These are phyloP conservation scores for Bretziella fagacearum DNA, from an alignment of 2,329 filamentous ascomycete species.

Conservation along the genomic window DNA sequence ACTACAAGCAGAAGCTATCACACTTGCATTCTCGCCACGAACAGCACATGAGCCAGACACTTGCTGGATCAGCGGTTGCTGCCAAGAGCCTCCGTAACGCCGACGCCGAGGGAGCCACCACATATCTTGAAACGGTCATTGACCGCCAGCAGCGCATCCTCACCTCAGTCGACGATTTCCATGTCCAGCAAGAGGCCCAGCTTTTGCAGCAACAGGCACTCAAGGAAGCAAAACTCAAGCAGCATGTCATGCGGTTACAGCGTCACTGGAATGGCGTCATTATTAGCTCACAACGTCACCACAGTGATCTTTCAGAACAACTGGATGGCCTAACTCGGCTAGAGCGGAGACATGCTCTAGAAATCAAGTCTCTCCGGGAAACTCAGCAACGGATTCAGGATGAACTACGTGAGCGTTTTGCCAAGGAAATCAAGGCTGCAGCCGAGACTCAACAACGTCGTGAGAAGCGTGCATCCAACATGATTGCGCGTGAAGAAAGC, in stretches of 20 bases:
- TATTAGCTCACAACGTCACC: slow-evolving; percentile 4
- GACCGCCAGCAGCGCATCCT: slow-evolving; percentile 11
- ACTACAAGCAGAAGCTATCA: slow-evolving; percentile 4
- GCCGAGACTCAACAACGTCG: slow-evolving; percentile 8
- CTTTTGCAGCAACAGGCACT: slow-evolving; percentile 10
- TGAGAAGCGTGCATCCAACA: slow-evolving; percentile 10
- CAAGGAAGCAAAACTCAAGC: slow-evolving; percentile 11
- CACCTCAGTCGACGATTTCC: slow-evolving; percentile 8
- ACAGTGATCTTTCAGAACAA: slow-evolving; percentile 8
- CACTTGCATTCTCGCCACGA: slow-evolving; percentile 11
- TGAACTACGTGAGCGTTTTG: slow-evolving; percentile 9
- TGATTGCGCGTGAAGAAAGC: slow-evolving; percentile 11
- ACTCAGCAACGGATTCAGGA: slow-evolving; percentile 14
- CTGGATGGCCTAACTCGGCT: slow-evolving; percentile 6
- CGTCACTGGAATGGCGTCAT: slow-evolving; percentile 11
- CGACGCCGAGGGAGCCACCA: background rate
- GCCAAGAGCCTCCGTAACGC: background rate
- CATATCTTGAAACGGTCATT: slow-evolving; percentile 11
- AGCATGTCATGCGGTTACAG: slow-evolving; percentile 11
- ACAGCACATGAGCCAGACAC: slow-evolving; percentile 8
- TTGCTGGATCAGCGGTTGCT: background rate
- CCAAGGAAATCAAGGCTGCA: slow-evolving; percentile 4
- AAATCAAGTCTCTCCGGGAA: slow-evolving; percentile 12
- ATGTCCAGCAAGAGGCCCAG: slow-evolving; percentile 11
- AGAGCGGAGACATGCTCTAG: slow-evolving; percentile 2